Conservation (phyloP, 768 basidiomycete genomes). For the Tylopilus cervinicoccineus region DNA sequence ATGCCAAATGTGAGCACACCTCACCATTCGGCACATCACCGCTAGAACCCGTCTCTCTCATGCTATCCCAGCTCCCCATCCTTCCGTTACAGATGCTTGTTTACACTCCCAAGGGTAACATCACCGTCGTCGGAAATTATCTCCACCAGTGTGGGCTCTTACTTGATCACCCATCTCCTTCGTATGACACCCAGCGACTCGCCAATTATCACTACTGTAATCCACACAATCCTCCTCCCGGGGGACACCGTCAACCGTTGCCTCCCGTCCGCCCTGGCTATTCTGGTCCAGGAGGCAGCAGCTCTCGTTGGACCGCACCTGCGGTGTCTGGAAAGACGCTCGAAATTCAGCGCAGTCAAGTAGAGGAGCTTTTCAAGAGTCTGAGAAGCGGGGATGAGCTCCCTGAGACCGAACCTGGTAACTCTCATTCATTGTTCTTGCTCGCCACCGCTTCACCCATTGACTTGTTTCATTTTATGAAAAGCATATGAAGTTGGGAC, state of each 20-base stretch:
- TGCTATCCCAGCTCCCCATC: slow-evolving; percentile 61
- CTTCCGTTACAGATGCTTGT: slow-evolving; percentile 82
- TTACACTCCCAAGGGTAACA: slow-evolving; percentile 92
- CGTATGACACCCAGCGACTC: slow-evolving; percentile 58
- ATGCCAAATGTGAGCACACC: slow-evolving; percentile 51
- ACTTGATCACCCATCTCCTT: slow-evolving; percentile 75
- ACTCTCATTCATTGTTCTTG: slow-evolving; percentile 30
- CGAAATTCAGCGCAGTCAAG: slow-evolving; percentile 88
- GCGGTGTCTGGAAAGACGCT: slow-evolving; percentile 68
- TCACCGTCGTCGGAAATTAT: slow-evolving; percentile 74
- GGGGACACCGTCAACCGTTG: slow-evolving; percentile 49
- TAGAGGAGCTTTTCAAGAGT: slow-evolving; percentile 91
- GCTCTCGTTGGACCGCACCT: slow-evolving; percentile 53
- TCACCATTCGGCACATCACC: slow-evolving; percentile 12
- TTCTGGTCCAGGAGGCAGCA: slow-evolving; percentile 35
- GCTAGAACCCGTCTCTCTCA: slow-evolving; percentile 18
- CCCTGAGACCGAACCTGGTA: slow-evolving; percentile 80
- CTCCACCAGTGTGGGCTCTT: slow-evolving; percentile 64
- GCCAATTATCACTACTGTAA: slow-evolving; percentile 75
- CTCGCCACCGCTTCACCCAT: slow-evolving; percentile 6
- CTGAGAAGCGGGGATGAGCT: slow-evolving; percentile 86
- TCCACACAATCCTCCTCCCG: slow-evolving; percentile 81
- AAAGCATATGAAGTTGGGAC: slow-evolving; percentile 75
- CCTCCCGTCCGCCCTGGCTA: slow-evolving; percentile 41
- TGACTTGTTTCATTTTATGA: slow-evolving; percentile 18